Evolutionary conservation across 2,329 filamentous ascomycete species (phyloP).

Genomic region (Emydomyces testavorans): DNA sequence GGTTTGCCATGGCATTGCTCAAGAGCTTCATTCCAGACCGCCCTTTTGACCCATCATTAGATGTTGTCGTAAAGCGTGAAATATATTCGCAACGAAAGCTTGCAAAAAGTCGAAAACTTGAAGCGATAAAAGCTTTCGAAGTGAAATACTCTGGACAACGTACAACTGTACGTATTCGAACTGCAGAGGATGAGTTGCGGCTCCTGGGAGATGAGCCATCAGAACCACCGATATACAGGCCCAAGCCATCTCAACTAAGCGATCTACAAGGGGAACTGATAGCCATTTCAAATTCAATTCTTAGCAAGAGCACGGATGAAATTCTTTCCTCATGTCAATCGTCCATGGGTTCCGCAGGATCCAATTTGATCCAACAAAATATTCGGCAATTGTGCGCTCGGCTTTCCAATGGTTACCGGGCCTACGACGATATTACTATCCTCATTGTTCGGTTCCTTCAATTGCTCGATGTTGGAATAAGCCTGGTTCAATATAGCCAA

Average conservation of each 20-base stretch:
- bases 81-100: slow-evolving; percentile 46
- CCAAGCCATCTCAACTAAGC: slow-evolving; percentile 53
- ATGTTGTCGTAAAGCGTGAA: slow-evolving; percentile 51
- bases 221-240: slow-evolving; percentile 59
- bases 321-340: slow-evolving; percentile 19
- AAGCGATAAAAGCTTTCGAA: slow-evolving; percentile 56
- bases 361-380: slow-evolving; percentile 40
- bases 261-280: slow-evolving; percentile 73
- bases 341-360: slow-evolving; percentile 23
- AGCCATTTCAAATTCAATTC: slow-evolving; percentile 57
- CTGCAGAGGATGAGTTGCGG: slow-evolving; percentile 51
- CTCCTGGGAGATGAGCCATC: slow-evolving; percentile 56
- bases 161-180: slow-evolving; percentile 53
- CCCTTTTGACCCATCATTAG: slow-evolving; percentile 66
- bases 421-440: slow-evolving; percentile 73
- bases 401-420: slow-evolving; percentile 57
- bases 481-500: slow-evolving; percentile 40
- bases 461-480: slow-evolving; percentile 65
- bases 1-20: slow-evolving; percentile 62
- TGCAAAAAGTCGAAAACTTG: slow-evolving; percentile 46
- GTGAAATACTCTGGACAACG: slow-evolving; percentile 54
- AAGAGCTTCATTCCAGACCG: slow-evolving; percentile 76
- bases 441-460: slow-evolving; percentile 70
- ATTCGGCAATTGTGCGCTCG: slow-evolving; percentile 59
- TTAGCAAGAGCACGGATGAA: slow-evolving; percentile 33